These are phyloP conservation scores for Trebouxia sp. DNA, from an alignment of 139 green algal genomes.

Conservation along the genomic window DNA sequence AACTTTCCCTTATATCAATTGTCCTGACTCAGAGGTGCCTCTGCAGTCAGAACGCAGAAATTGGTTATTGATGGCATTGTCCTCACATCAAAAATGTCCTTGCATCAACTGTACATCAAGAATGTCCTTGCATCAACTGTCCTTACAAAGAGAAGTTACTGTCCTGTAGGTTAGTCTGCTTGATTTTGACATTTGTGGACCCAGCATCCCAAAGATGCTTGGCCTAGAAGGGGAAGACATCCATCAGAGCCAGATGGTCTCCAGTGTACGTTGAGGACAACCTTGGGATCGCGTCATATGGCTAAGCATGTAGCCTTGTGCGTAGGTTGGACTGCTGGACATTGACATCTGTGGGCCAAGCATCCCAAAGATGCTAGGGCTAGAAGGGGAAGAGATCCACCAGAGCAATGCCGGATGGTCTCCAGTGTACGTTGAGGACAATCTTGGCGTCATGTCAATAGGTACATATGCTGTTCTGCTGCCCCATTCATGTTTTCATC, in stretches of 20 bases:
- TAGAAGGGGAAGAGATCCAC: slow-evolving; percentile 93
- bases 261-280: slow-evolving; percentile 95
- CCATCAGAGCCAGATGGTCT: slow-evolving; percentile 88
- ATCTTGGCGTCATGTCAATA: slow-evolving; percentile 98
- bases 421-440: slow-evolving; percentile 93
- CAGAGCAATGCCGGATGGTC: slow-evolving; percentile 81
- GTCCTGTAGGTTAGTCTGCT: slow-evolving; percentile 92
- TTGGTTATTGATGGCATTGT: too few species aligned
- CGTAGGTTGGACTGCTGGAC: slow-evolving; percentile 92
- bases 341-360: slow-evolving; percentile 98
- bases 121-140: too few species aligned
- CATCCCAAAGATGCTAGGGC: slow-evolving; percentile 91
- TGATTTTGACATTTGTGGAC: slow-evolving; percentile 99
- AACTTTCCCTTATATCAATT: too few species aligned
- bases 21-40: too few species aligned
- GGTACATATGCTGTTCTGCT: slow-evolving; percentile 49
- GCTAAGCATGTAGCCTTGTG: too few species aligned
- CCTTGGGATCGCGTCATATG: slow-evolving; percentile 96
- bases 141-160: too few species aligned
- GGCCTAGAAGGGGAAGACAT: slow-evolving; percentile 91
- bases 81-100: too few species aligned
- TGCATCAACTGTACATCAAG: too few species aligned
- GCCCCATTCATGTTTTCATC: too few species aligned
- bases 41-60: too few species aligned
- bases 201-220: slow-evolving; percentile 92